Percentiles rank a stretch among this genome's conserved stretches.
Conservation (phyloP, 805 yeast species). For the Candida tallmaniae region DNA sequence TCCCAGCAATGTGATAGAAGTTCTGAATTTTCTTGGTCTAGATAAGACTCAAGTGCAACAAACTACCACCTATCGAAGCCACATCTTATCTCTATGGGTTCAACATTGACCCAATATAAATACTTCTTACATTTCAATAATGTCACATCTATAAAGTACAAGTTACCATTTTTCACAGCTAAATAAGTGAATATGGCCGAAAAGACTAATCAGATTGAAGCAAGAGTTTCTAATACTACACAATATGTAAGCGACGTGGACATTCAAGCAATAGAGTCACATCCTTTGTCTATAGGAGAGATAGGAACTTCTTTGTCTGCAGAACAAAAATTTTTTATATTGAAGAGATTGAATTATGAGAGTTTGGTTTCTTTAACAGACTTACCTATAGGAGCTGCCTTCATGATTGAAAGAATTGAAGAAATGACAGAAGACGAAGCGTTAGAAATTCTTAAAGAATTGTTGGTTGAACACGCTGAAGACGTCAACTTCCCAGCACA, state of each 20-base stretch:
- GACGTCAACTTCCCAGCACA: conserved; percentile 31
- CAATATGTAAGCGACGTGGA: conserved; percentile 1
- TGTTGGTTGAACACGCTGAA: conserved; percentile 20
- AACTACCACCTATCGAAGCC: too few relatives aligned
- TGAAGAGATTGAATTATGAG: conserved; percentile 23
- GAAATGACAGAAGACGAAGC: conserved; percentile 35
- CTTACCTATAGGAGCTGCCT: conserved; percentile 29
- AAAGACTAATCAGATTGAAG: conserved; percentile 24
- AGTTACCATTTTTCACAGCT: conserved; percentile 15
- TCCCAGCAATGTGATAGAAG: too few relatives aligned
- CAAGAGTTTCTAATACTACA: conserved; percentile 12
- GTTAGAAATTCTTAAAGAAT: conserved; percentile 25
- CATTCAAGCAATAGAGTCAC: conserved; percentile 17
- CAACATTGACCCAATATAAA: too few relatives aligned
- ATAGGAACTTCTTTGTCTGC: conserved; percentile 21
- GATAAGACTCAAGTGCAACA: too few relatives aligned
- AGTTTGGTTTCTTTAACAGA: conserved; percentile 22
- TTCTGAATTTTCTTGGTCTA: too few relatives aligned
- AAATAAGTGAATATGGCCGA: conserved; percentile 18
- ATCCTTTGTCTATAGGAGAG: conserved; percentile 20
- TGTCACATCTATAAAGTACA: conserved; percentile 17
- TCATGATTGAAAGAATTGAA: conserved; percentile 38
- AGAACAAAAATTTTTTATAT: conserved; percentile 23
- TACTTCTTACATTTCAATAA: conserved; percentile 27
- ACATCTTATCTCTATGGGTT: too few relatives aligned